Percentiles rank a stretch among this genome's conserved stretches.
Evolutionary conservation across 306 rosid genomes (phyloP).

Genomic region (Prunus davidiana): DNA sequence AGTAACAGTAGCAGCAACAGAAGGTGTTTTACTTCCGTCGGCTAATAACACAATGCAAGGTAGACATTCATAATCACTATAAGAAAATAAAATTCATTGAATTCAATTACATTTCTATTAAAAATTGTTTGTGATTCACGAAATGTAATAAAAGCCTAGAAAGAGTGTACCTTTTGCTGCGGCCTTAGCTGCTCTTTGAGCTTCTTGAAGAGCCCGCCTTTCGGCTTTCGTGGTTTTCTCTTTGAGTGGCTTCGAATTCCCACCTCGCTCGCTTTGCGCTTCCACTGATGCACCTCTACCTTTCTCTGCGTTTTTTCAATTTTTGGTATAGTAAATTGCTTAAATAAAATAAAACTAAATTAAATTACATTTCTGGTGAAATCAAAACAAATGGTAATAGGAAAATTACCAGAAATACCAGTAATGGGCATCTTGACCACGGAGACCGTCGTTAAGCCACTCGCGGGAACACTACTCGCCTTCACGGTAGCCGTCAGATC

Average conservation of each 20-base stretch:
- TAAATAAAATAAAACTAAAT: too few relatives aligned
- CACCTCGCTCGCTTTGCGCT: constrained; percentile 27
- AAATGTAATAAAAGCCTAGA: not conserved
- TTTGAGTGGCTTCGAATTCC: constrained; percentile 46
- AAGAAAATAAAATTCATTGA: not conserved
- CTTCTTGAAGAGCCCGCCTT: constrained; percentile 85
- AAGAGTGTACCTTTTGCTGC: constrained; percentile 55
- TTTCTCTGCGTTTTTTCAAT: constrained; percentile 41
- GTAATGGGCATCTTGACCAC: constrained; percentile 23
- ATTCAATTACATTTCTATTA: not conserved
- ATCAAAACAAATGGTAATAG: not conserved
- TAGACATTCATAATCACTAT: not conserved
- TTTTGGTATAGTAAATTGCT: not conserved
- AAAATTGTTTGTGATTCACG: not conserved
- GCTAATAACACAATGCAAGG: constrained; percentile 29
- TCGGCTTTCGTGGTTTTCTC: constrained; percentile 75
- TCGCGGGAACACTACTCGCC: constrained; percentile 50
- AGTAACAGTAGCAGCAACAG: constrained; percentile 37
- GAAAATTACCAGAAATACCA: constrained; percentile 34
- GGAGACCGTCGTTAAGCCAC: constrained; percentile 52
- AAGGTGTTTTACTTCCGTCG: constrained; percentile 42
- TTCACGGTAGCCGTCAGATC: constrained; percentile 36
- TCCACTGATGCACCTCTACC: constrained; percentile 36
- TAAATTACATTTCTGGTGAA: not conserved
- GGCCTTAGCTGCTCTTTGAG: constrained; percentile 86